Base-by-base conservation (phyloP, 371 early-diverging fungal species). In the Rhizopus stolonifer region DNA sequence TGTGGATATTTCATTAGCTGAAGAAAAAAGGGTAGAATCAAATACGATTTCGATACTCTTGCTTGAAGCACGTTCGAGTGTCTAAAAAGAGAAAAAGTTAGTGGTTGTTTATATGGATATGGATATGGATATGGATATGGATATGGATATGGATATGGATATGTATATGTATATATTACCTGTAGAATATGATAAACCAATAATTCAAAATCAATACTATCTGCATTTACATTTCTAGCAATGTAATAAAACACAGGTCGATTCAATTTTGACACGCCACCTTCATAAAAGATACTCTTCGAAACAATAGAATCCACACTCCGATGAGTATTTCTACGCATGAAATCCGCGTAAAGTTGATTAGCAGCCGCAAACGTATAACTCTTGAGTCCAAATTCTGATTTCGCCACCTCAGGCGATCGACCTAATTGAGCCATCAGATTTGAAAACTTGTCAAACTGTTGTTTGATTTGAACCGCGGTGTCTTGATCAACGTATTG, bases 231-330 rank as follows among this genome's bases (percentile, higher is more conserved):
- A 31, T 91, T 79, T 40, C 94, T 81, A 24, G 87, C 75, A 48
- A 95, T 89, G 60, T 85, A 87, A 67, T 94, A 95, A 46, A 93
- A 79, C 9, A 95, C 90, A 0, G 90, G 90, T 46, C 88, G 76
- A 9, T 83, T 77, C 23, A 82, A 87, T 58, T 88, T 89, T 17
- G 92, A 91, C 1, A 79, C 54, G 4, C 91, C 92, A 14, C 87
- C 89, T 56, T 90, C 90, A 51, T 90, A 95, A 58, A 93, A 81
- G 26, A 90, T 79, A 38, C 83, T 75, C 58, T 85, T 85, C 33
- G 84, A 76, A 24, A 73, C 75, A 19, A 89, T 79, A 8, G 75
- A 56, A 9, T 88, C 90, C 0, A 79, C 77, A 55, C 70, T 85
- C 38, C 88, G 80, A 43, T 79, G 75, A n/a, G 80, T 74, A 54